Conservation (phyloP, 371 early-diverging fungal genomes). For the Funneliformis caledonium region DNA sequence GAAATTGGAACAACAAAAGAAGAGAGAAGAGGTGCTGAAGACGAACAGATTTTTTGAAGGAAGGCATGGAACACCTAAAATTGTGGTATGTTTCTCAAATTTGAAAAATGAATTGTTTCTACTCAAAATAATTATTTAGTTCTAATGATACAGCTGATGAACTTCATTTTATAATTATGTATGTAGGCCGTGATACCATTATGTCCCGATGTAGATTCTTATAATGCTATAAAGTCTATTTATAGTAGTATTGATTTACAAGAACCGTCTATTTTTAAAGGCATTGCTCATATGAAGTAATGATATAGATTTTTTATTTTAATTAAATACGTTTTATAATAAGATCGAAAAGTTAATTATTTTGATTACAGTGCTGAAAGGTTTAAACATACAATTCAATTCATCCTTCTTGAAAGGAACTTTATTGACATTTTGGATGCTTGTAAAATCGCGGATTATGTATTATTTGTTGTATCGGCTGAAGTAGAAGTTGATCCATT, state of each 20-base stretch:
- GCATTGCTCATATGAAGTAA: constrained; percentile 49
- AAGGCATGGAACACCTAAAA: constrained; percentile 83
- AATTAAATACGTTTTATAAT: background rate
- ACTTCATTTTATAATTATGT: too few relatives aligned
- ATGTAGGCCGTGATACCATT: constrained; percentile 74
- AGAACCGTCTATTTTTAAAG: constrained; percentile 47
- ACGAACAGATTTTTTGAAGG: constrained; percentile 84
- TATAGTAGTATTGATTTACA: constrained; percentile 60
- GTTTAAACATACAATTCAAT: constrained; percentile 88
- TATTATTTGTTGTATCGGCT: constrained; percentile 84
- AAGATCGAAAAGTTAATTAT: background rate
- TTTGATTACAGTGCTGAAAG: constrained; percentile 54
- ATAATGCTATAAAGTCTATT: constrained; percentile 58
- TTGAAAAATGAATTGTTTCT: too few relatives aligned
- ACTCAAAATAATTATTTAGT: too few relatives aligned
- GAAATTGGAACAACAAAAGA: constrained; percentile 80
- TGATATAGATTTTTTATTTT: background rate
- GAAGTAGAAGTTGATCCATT: constrained; percentile 92
- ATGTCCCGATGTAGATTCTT: constrained; percentile 76
- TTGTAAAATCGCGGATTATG: constrained; percentile 89
- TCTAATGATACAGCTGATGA: too few relatives aligned
- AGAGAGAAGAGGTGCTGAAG: constrained; percentile 71
- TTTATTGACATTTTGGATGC: constrained; percentile 85
- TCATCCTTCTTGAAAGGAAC: constrained; percentile 68
- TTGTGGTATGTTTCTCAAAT: constrained; percentile 55